These are phyloP conservation scores for Aegilops bicornis DNA, from an alignment of 176 grass and related monocot species.

Conservation along the genomic window DNA sequence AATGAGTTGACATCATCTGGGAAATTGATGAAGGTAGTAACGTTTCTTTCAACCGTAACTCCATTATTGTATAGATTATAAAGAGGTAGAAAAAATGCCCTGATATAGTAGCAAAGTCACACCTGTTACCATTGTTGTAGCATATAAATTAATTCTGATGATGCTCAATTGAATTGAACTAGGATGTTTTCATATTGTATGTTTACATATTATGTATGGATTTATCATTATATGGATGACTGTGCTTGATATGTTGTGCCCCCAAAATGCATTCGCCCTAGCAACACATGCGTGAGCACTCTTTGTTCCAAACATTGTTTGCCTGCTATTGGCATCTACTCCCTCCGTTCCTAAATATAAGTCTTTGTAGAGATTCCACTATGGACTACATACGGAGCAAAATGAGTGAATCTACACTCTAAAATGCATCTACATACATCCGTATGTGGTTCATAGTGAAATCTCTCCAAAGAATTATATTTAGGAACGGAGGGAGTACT, in stretches of 20 bases:
- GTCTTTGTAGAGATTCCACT: too few relatives aligned
- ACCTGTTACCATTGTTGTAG: background rate
- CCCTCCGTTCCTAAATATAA: too few relatives aligned
- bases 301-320: background rate
- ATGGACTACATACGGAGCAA: too few relatives aligned
- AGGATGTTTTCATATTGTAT: background rate
- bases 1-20: conserved; percentile 59
- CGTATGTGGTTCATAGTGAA: too few relatives aligned
- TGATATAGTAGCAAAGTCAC: conserved; percentile 1
- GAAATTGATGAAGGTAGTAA: conserved; percentile 75
- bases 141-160: background rate
- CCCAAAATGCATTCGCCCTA: background rate
- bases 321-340: background rate
- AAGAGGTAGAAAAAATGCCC: background rate
- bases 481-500: background rate
- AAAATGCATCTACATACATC: too few relatives aligned
- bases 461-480: too few relatives aligned
- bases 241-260: background rate
- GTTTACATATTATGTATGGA: background rate
- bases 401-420: too few relatives aligned
- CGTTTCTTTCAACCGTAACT: background rate
- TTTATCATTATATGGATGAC: background rate
- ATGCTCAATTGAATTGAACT: background rate
- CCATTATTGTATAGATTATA: conserved; percentile 17
- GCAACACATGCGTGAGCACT: background rate